These are phyloP conservation scores for Nemania diffusa DNA, from an alignment of 2,329 filamentous ascomycete genomes.

Conservation along the genomic window DNA sequence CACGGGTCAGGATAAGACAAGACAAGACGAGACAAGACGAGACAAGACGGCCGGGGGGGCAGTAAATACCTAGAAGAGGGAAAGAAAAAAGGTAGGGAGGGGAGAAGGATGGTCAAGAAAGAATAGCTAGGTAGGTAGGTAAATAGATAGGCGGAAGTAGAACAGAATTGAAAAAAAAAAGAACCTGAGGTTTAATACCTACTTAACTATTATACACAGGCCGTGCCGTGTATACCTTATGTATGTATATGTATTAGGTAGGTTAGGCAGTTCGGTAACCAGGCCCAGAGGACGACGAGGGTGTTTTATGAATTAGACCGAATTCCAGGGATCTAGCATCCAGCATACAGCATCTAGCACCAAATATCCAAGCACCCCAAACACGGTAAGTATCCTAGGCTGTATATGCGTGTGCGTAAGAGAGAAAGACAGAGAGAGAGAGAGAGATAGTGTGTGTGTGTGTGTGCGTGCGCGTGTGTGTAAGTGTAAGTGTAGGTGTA, in stretches of 20 bases:
- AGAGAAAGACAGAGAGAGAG: background rate
- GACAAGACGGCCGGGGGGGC: no score
- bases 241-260: slow-evolving; percentile 1
- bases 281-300: slow-evolving; percentile 19
- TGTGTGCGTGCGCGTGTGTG: no score
- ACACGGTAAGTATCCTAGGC: slow-evolving; percentile 26
- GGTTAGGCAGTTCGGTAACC: background rate
- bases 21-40: background rate
- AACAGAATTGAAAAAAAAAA: background rate
- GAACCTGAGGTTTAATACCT: slow-evolving; percentile 19
- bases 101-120: background rate
- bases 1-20: background rate
- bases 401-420: slow-evolving; percentile 10
- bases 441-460: no score
- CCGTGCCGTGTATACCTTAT: slow-evolving; percentile 11
- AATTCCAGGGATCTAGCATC: slow-evolving; percentile 30
- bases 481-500: background rate
- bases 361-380: slow-evolving; percentile 12
- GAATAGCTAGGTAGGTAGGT: background rate
- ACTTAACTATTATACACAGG: slow-evolving; percentile 3
- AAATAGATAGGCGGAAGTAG: background rate
- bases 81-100: background rate
- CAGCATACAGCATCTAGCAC: slow-evolving; percentile 8
- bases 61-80: background rate
- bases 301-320: slow-evolving; percentile 33